Evolutionary conservation across 768 basidiomycete species (phyloP).

Genomic region (Boletus rex-veris): DNA sequence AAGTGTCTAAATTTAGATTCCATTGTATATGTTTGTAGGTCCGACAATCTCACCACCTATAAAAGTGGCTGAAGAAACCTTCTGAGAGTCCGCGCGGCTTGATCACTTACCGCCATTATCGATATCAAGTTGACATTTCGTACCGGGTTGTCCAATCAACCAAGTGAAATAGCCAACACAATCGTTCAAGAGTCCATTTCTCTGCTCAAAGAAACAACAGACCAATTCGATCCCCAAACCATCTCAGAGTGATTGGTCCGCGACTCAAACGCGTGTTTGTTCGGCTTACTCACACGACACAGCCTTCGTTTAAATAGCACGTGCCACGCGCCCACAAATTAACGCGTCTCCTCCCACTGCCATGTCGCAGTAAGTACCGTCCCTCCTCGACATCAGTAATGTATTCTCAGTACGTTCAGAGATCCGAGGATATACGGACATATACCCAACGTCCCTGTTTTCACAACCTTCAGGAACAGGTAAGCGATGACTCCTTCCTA

Average conservation of each 20-base stretch:
- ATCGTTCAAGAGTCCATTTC: too few relatives aligned
- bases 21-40: slow-evolving; percentile 3
- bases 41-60: not conserved
- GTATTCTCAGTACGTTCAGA: slow-evolving; percentile 1
- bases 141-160: too few relatives aligned
- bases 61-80: not conserved
- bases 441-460: slow-evolving; percentile 23
- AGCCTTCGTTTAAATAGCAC: slow-evolving; percentile 6
- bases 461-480: slow-evolving; percentile 23
- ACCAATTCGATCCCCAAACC: too few relatives aligned
- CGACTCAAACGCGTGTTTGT: not conserved
- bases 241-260: not conserved
- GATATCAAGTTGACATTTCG: not conserved
- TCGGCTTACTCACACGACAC: slow-evolving; percentile 1
- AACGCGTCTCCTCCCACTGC: slow-evolving; percentile 8
- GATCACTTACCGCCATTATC: slow-evolving; percentile 9
- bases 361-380: slow-evolving; percentile 19
- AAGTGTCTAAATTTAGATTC: slow-evolving; percentile 1
- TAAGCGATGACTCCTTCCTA: not conserved
- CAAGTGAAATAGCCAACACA: too few relatives aligned
- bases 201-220: too few relatives aligned
- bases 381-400: not conserved
- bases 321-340: not conserved
- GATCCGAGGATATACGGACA: slow-evolving; percentile 25
- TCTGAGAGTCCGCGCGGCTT: not conserved